A percentile compares a stretch with the other conserved stretches of the same genome.
Conservation (phyloP, 106 monocot genomes). For the Agapanthus africanus region DNA sequence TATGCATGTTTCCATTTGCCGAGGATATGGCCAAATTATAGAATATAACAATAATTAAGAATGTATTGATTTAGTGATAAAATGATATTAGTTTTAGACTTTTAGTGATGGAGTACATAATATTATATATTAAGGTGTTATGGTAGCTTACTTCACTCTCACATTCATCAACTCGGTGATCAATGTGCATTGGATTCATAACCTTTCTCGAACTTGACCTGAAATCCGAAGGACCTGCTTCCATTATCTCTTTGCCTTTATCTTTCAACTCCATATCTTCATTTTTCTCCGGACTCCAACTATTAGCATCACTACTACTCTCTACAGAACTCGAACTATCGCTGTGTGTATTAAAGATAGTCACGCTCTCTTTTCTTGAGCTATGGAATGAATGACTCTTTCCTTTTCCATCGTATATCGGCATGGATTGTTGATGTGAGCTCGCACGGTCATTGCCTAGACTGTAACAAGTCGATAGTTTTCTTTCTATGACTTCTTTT, state of each 20-base stretch:
- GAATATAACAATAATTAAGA: too few species aligned
- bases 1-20: too few species aligned
- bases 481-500: slow-evolving; percentile 61
- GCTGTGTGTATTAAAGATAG: slow-evolving; percentile 50
- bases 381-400: slow-evolving; percentile 67
- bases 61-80: too few species aligned
- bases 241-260: slow-evolving; percentile 6
- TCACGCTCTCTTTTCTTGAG: slow-evolving; percentile 43
- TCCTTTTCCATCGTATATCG: slow-evolving; percentile 30
- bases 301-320: slow-evolving; percentile 1
- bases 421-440: slow-evolving; percentile 15
- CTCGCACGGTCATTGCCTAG: slow-evolving; percentile 45
- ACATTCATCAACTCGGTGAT: slow-evolving; percentile 4
- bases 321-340: slow-evolving; percentile 33
- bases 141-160: slow-evolving; percentile 3
- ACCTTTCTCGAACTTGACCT: too few species aligned
- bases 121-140: too few species aligned
- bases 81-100: too few species aligned
- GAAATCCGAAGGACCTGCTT: too few species aligned
- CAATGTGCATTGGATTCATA: too few species aligned
- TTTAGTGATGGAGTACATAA: too few species aligned
- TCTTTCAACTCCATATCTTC: slow-evolving; percentile 11
- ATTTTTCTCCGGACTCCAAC: slow-evolving; percentile 13
- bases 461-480: slow-evolving; percentile 65
- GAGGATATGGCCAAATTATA: too few species aligned